These are phyloP conservation scores for Bombardia bombarda DNA, from an alignment of 495 filamentous ascomycete species.

Conservation along the genomic window DNA sequence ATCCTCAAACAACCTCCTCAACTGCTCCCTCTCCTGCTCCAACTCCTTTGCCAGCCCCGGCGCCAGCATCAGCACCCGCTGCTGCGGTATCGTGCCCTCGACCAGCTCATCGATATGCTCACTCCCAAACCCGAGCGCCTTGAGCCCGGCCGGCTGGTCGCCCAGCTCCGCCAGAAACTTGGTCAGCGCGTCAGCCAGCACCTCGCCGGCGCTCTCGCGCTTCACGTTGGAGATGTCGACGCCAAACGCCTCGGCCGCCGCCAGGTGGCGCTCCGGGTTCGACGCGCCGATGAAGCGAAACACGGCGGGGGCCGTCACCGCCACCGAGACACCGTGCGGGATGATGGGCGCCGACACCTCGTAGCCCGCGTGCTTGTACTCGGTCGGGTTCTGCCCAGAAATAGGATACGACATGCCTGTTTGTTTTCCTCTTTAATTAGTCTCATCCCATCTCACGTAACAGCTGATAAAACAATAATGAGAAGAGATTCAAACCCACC, in stretches of 20 bases:
- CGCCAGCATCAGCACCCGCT: conserved; percentile 83
- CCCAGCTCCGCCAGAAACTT: conserved; percentile 76
- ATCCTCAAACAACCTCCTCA: conserved; percentile 43
- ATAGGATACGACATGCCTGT: conserved; percentile 89
- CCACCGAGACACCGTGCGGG: conserved; percentile 91
- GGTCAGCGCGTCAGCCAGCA: conserved; percentile 71
- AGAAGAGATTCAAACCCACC: conserved; percentile 33
- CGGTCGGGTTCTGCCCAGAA: conserved; percentile 78
- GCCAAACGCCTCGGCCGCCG: conserved; percentile 83
- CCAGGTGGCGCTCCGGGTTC: conserved; percentile 85
- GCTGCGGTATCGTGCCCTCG: conserved; percentile 90
- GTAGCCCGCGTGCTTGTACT: conserved; percentile 80
- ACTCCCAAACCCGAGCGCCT: conserved; percentile 67
- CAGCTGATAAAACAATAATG: no score
- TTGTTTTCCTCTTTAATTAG: not conserved
- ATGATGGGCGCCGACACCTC: conserved; percentile 67
- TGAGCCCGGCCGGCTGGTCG: conserved; percentile 82
- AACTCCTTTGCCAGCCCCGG: conserved; percentile 67
- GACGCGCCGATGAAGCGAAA: conserved; percentile 87
- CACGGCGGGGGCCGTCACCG: conserved; percentile 88
- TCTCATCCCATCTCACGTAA: not conserved
- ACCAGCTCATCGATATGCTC: conserved; percentile 74
- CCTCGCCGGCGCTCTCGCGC: conserved; percentile 77
- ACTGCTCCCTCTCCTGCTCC: conserved; percentile 50
- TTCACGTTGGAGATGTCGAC: conserved; percentile 82